Base-by-base conservation (phyloP, 169 alveolate genomes). In the Plasmodium cynomolgi region DNA sequence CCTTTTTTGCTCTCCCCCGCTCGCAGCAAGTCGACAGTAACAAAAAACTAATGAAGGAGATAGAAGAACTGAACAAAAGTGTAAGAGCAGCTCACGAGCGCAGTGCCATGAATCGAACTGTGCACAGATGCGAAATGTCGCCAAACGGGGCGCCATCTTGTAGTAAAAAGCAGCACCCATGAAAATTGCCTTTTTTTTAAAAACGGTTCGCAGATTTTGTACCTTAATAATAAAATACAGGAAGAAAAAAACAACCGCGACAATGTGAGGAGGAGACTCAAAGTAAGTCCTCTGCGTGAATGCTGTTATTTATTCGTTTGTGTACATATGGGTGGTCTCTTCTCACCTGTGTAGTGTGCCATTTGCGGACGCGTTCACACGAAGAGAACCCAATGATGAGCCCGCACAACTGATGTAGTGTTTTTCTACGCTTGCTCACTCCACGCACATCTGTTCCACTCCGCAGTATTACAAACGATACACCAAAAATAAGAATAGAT, bases 181-280 rank as follows among this genome's bases (percentile, higher is more conserved):
- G 84, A 81, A 9, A 9, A 11, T 81, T 2, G 31, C 8, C 37
- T 8, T 29, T 47, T 41, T 47, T 74, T 37, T 26, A n/a, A 50
- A 47, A 75, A 74, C 23, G 15, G 13, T 11, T 47, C 68, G 44
- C 68, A 85, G 93, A 77, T 85, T 31, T 9, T 74, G 37, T 85
- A 85, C 62, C 79, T 85, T 13, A 85, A 85, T 75, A 85, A 85
- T 73, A 85, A 85, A 85, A 75, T 85, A 74, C 93, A 74, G 20
- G 93, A 85, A 31, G 93, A 85, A 75, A 85, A 77, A 54, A 85
- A 85, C 39, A 85, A 77, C 41, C 81, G 81, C 2, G 26, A 56
- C 2, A 15, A 23, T 50, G 29, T 85, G 20, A 85, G 71, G 34
- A 85, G 68, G 17, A 47, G 71, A 23, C 56, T 85, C 39, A 85